Conservation (phyloP, 2,329 filamentous ascomycete species). For the Cladobotryum mycophilum region DNA sequence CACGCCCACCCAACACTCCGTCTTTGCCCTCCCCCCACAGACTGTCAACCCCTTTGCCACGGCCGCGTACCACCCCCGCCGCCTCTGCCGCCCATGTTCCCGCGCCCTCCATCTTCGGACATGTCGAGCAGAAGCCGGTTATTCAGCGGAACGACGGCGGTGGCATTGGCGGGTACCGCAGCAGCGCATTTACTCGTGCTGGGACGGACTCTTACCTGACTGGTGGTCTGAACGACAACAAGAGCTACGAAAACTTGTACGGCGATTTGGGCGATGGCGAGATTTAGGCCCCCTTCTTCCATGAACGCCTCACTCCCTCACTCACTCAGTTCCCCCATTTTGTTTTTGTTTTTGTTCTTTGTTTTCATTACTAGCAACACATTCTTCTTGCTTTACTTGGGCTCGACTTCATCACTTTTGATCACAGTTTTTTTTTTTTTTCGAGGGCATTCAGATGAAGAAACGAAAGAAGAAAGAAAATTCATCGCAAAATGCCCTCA, state of each 20-base stretch:
- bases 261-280: constrained; percentile 32
- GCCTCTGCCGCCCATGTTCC: constrained; percentile 5
- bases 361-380: background rate
- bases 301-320: background rate
- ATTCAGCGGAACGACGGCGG: background rate
- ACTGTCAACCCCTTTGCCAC: too few species aligned
- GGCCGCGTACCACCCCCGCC: background rate
- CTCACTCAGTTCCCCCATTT: too few species aligned
- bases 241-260: constrained; percentile 3
- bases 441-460: background rate
- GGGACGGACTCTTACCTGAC: constrained; percentile 13
- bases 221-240: background rate
- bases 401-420: background rate
- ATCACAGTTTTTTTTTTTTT: background rate
- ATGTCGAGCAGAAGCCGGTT: background rate
- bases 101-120: constrained; percentile 18
- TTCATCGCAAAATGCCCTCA: background rate
- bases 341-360: background rate
- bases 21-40: background rate
- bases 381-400: background rate
- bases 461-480: background rate
- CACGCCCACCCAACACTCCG: constrained; percentile 4
- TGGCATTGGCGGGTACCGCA: background rate
- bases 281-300: constrained; percentile 18
- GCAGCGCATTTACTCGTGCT: constrained; percentile 7